A percentile compares a stretch with the other conserved stretches of the same genome.
phyloP scores from a whole-genome alignment of 768 basidiomycete species.

The Ramaria sp. region DNA sequence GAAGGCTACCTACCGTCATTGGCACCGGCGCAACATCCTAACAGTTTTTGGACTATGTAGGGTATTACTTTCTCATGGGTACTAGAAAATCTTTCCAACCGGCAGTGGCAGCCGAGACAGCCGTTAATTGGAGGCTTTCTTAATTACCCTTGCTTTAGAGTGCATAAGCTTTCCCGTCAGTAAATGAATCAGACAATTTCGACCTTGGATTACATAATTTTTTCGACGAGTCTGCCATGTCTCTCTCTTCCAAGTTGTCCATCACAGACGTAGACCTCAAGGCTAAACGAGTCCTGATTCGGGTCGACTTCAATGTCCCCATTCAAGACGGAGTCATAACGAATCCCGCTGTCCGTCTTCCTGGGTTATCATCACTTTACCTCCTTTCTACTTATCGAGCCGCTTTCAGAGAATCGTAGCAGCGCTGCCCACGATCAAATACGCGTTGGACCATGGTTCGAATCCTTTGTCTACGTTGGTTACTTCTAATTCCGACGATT shows the following conservation, averaged over 20 bases:
- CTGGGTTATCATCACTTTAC: constrained; percentile 8
- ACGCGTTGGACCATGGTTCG: constrained; percentile 78
- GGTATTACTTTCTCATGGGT: too few species aligned
- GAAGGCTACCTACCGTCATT: too few species aligned
- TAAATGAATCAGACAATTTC: too few species aligned
- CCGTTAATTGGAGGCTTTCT: too few species aligned
- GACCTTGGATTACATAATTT: neutral
- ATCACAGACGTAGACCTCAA: constrained; percentile 87
- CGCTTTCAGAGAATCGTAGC: constrained; percentile 81
- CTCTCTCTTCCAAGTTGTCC: constrained; percentile 88
- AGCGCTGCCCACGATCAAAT: constrained; percentile 89
- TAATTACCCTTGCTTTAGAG: too few species aligned
- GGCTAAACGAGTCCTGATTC: constrained; percentile 83
- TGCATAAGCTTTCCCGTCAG: too few species aligned
- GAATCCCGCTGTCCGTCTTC: constrained; percentile 77
- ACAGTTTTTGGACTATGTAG: too few species aligned
- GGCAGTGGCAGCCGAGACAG: too few species aligned
- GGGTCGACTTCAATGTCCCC: constrained; percentile 95
- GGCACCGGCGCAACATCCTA: too few species aligned
- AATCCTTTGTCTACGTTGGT: neutral
- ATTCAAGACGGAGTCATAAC: constrained; percentile 88
- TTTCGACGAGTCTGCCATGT: constrained; percentile 43
- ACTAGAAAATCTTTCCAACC: too few species aligned
- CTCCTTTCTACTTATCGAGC: constrained; percentile 7
- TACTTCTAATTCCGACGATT: too few species aligned